phyloP scores from a whole-genome alignment of 1,139 yeast species.

The Zygoascus meyerae region DNA sequence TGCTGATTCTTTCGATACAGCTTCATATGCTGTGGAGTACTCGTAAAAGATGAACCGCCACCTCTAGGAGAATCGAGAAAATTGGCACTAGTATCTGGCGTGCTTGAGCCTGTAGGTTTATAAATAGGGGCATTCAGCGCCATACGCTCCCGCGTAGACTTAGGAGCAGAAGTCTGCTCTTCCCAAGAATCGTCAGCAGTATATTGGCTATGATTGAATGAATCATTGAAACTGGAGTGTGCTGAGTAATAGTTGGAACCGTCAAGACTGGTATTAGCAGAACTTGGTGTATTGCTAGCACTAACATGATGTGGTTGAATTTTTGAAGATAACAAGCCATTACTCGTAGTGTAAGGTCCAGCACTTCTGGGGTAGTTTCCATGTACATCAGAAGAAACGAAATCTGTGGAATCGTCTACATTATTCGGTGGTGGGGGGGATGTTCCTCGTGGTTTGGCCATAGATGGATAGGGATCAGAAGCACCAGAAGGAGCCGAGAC shows the following conservation, averaged over 20 bases:
- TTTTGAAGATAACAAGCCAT: background rate
- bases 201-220: background rate
- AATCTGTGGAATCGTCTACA: background rate
- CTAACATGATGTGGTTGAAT: background rate
- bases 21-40: conserved; percentile 17
- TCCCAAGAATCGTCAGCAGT: background rate
- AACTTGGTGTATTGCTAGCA: conserved; percentile 6
- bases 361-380: background rate
- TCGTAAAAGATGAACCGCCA: conserved; percentile 5
- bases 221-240: conserved; percentile 1
- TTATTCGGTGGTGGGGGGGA: conserved; percentile 11
- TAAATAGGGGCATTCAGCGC: conserved; percentile 14
- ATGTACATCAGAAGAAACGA: background rate
- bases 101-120: conserved; percentile 2
- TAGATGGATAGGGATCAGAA: conserved; percentile 33
- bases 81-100: background rate
- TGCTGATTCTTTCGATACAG: conserved; percentile 3
- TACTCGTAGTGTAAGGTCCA: background rate
- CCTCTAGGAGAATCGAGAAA: background rate
- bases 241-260: conserved; percentile 9
- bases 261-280: conserved; percentile 4
- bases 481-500: conserved; percentile 12
- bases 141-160: conserved; percentile 12
- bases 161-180: background rate
- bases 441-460: conserved; percentile 23